Conservation (phyloP, 495 filamentous ascomycete genomes). For the Podospora australis region DNA sequence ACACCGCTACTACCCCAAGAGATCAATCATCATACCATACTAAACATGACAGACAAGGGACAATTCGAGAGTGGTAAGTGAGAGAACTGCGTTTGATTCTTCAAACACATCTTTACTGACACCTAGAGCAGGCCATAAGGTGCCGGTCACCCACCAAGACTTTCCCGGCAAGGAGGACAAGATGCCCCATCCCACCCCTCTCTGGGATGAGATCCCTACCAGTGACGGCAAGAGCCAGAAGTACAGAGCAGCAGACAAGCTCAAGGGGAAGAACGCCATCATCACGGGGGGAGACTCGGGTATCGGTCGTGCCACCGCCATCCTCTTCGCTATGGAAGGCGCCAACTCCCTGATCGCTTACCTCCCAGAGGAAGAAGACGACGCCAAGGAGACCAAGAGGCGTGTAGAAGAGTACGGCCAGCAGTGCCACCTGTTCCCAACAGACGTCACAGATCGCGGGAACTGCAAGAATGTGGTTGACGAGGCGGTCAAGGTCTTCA, state of each 20-base stretch:
- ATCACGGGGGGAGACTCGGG: slow-evolving; percentile 82
- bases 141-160: slow-evolving; percentile 61
- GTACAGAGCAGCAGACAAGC: slow-evolving; percentile 75
- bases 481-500: slow-evolving; percentile 55
- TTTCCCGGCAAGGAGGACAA: slow-evolving; percentile 63
- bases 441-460: slow-evolving; percentile 54
- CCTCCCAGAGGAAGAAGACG: slow-evolving; percentile 67
- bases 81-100: neutral
- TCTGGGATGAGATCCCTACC: slow-evolving; percentile 61
- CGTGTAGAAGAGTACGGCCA: slow-evolving; percentile 58
- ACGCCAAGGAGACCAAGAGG: slow-evolving; percentile 67
- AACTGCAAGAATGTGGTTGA: slow-evolving; percentile 69
- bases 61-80: slow-evolving; percentile 50
- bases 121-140: slow-evolving; percentile 50
- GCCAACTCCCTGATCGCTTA: slow-evolving; percentile 70
- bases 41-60: slow-evolving; percentile 28
- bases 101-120: neutral
- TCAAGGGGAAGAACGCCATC: slow-evolving; percentile 64
- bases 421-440: slow-evolving; percentile 53
- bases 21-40: neutral
- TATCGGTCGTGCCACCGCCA: slow-evolving; percentile 71
- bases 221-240: slow-evolving; percentile 63
- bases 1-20: no score
- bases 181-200: slow-evolving; percentile 56
- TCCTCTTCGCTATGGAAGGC: slow-evolving; percentile 79